phyloP scores from a whole-genome alignment of 176 grass and related monocot species.

The Triticum monococcum region DNA sequence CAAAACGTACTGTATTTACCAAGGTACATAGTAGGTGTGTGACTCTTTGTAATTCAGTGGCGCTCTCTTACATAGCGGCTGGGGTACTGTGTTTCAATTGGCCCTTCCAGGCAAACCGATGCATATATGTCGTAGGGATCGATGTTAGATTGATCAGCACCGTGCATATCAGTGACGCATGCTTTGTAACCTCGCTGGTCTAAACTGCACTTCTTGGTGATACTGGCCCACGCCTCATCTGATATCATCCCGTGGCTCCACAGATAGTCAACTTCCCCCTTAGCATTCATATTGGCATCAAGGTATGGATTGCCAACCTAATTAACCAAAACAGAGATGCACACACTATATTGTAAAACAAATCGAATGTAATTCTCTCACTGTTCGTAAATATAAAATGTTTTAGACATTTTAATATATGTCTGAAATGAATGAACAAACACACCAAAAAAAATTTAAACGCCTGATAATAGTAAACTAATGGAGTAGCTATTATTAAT shows the following conservation, averaged over 20 bases:
- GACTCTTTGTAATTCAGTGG: not conserved
- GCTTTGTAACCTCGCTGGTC: not conserved
- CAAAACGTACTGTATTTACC: not conserved
- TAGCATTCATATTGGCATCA: not conserved
- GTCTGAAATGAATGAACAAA: too few species aligned
- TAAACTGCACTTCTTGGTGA: constrained; percentile 45
- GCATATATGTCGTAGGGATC: constrained; percentile 38
- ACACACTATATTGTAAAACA: not conserved
- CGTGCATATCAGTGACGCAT: not conserved
- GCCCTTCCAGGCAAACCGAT: not conserved
- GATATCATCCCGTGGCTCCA: constrained; percentile 50
- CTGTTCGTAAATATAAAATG: not conserved
- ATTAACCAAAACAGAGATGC: not conserved
- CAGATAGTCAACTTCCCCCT: constrained; percentile 3
- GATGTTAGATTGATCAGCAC: not conserved
- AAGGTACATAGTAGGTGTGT: too few species aligned
- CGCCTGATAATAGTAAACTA: too few species aligned
- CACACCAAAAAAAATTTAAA: too few species aligned
- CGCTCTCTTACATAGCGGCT: constrained; percentile 1
- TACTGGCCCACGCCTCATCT: constrained; percentile 11
- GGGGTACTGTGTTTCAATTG: not conserved
- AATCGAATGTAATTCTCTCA: not conserved
- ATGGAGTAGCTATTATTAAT: not conserved
- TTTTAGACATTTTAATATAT: too few species aligned
- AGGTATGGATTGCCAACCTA: constrained; percentile 38